Evolutionary conservation across 2,329 filamentous ascomycete species (phyloP).

Genomic region (Hymenoscyphus occultus): DNA sequence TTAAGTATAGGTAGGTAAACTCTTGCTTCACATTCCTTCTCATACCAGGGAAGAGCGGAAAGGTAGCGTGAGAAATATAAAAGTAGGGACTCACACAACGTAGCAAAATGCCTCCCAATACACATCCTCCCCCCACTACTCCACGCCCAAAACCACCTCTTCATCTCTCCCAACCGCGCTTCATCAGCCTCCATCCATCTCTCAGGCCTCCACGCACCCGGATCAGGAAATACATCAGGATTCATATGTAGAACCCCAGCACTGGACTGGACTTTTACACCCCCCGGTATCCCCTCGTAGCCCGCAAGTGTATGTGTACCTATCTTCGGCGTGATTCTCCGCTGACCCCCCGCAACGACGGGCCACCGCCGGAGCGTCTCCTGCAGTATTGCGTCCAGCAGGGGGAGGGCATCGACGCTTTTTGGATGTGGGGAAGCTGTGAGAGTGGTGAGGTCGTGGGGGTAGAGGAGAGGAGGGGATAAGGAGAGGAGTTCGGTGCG

Average conservation of each 20-base stretch:
- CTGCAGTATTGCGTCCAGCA: constrained; percentile 53
- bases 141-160: constrained; percentile 64
- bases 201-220: constrained; percentile 48
- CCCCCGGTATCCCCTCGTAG: constrained; percentile 45
- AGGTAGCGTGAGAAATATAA: constrained; percentile 5
- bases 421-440: constrained; percentile 41
- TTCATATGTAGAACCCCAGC: constrained; percentile 55
- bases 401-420: constrained; percentile 47
- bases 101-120: constrained; percentile 65
- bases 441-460: constrained; percentile 6
- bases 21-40: constrained; percentile 17
- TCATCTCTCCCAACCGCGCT: constrained; percentile 41
- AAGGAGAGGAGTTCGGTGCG: constrained; percentile 45
- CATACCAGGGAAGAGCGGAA: neutral
- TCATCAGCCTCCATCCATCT: constrained; percentile 48
- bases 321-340: constrained; percentile 46
- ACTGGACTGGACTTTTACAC: constrained; percentile 50
- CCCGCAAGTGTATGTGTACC: constrained; percentile 40
- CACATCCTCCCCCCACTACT: constrained; percentile 67
- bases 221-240: constrained; percentile 46
- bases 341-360: constrained; percentile 54
- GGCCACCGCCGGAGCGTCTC: constrained; percentile 58
- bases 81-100: constrained; percentile 43
- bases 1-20: neutral
- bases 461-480: constrained; percentile 38